These are phyloP conservation scores for Crithidia expoeki DNA, from an alignment of 208 protist genomes.

Conservation along the genomic window DNA sequence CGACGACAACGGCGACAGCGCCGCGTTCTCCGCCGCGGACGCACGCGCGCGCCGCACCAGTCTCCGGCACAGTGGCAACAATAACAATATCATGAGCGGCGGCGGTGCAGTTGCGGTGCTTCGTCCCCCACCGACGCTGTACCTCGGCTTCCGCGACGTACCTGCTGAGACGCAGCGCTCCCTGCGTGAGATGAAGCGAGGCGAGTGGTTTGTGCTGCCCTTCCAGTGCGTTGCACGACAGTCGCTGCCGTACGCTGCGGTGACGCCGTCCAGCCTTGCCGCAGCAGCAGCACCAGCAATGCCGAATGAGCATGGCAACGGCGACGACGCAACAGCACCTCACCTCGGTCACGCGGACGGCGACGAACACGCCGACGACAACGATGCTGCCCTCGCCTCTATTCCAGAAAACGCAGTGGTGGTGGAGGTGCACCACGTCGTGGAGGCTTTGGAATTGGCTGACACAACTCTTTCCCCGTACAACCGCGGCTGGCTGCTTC, in stretches of 20 bases:
- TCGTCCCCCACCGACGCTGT: slow-evolving; percentile 58
- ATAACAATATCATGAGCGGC: background rate
- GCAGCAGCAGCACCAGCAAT: slow-evolving; percentile 10
- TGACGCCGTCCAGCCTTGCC: slow-evolving; percentile 8
- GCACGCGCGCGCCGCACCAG: background rate
- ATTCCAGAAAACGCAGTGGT: slow-evolving; percentile 80
- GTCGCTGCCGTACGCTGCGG: slow-evolving; percentile 24
- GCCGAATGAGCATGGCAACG: background rate
- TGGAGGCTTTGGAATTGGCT: slow-evolving; percentile 71
- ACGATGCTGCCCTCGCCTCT: slow-evolving; percentile 25
- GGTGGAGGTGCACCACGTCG: slow-evolving; percentile 70
- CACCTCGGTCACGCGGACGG: background rate
- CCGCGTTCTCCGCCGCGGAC: background rate
- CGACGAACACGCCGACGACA: slow-evolving; percentile 17
- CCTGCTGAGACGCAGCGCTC: slow-evolving; percentile 47
- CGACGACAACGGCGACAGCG: background rate
- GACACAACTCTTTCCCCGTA: slow-evolving; percentile 75
- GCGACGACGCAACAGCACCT: background rate
- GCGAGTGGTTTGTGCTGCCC: slow-evolving; percentile 81
- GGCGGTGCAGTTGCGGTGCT: slow-evolving; percentile 9
- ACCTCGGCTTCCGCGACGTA: slow-evolving; percentile 68
- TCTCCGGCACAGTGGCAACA: slow-evolving; percentile 14
- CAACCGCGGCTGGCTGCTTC: slow-evolving; percentile 82
- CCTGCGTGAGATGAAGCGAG: slow-evolving; percentile 35
- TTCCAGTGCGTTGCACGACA: slow-evolving; percentile 59